Conservation (phyloP, 305 asterid genomes). For the Euphrasia arctica region DNA sequence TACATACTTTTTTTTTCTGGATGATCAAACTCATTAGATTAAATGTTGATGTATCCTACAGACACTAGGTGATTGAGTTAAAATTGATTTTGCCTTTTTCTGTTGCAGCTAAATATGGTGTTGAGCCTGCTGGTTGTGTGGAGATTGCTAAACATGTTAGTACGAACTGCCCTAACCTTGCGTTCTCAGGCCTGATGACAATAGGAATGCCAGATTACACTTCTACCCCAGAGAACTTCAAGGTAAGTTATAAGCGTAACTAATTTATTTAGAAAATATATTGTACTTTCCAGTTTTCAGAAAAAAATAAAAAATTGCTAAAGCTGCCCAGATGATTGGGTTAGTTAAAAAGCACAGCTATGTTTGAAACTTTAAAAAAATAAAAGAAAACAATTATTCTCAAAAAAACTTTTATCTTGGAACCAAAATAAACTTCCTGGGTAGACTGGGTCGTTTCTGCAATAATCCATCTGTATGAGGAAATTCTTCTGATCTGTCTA, state of each 20-base stretch:
- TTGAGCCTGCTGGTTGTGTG: conserved; percentile 68
- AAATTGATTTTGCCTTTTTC: conserved; percentile 20
- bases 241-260: conserved; percentile 43
- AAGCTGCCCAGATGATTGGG: conserved; percentile 2
- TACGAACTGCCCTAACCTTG: conserved; percentile 74
- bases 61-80: too few relatives aligned
- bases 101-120: conserved; percentile 81
- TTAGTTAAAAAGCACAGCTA: too few relatives aligned
- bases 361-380: too few relatives aligned
- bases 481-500: conserved; percentile 1
- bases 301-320: too few relatives aligned
- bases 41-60: too few relatives aligned
- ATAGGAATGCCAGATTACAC: conserved; percentile 97
- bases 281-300: not conserved
- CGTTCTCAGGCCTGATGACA: conserved; percentile 89
- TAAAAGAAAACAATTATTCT: too few relatives aligned
- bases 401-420: too few relatives aligned
- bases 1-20: too few relatives aligned
- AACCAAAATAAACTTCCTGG: too few relatives aligned
- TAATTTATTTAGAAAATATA: not conserved
- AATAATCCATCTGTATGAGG: not conserved
- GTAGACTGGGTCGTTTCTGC: conserved; percentile 12
- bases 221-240: conserved; percentile 92
- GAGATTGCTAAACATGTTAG: conserved; percentile 67
- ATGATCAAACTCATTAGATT: too few relatives aligned